These are phyloP conservation scores for Penicillium bialowiezense DNA, from an alignment of 495 filamentous ascomycete species.

Conservation along the genomic window DNA sequence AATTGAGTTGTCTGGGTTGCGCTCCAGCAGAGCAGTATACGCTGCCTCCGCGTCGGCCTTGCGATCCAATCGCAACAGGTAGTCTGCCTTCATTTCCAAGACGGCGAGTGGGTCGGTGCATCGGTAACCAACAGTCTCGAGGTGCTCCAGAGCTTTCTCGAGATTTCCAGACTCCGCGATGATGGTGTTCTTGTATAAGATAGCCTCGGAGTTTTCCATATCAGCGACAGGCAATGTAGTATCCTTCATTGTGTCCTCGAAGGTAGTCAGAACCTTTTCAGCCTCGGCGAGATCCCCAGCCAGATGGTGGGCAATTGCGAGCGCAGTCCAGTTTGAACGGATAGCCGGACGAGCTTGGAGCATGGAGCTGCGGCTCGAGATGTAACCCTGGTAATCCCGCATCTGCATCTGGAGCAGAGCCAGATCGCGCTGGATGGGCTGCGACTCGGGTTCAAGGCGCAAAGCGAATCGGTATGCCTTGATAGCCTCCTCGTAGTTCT, in stretches of 20 bases:
- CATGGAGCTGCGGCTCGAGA: slow-evolving; percentile 81
- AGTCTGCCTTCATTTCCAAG: slow-evolving; percentile 83
- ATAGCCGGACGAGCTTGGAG: slow-evolving; percentile 74
- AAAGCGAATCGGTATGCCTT: slow-evolving; percentile 97
- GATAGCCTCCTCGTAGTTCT: slow-evolving; percentile 98
- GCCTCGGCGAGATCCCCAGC: slow-evolving; percentile 78
- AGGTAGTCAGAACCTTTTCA: slow-evolving; percentile 86
- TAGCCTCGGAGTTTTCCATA: slow-evolving; percentile 91
- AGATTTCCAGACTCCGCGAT: slow-evolving; percentile 84
- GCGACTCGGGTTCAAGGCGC: slow-evolving; percentile 85
- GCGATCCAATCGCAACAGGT: slow-evolving; percentile 72
- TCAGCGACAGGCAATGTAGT: slow-evolving; percentile 67
- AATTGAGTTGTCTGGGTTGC: slow-evolving; percentile 80
- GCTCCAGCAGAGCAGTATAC: slow-evolving; percentile 74
- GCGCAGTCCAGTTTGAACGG: slow-evolving; percentile 91
- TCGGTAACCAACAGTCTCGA: slow-evolving; percentile 71
- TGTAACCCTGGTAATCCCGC: slow-evolving; percentile 91
- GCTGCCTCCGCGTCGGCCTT: slow-evolving; percentile 80
- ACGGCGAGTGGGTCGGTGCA: slow-evolving; percentile 84
- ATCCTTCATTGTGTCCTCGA: slow-evolving; percentile 84
- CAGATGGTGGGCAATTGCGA: slow-evolving; percentile 91
- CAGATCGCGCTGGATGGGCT: slow-evolving; percentile 91
- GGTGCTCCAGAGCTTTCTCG: slow-evolving; percentile 79
- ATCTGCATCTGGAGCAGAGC: slow-evolving; percentile 94
- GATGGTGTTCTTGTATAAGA: slow-evolving; percentile 92